Evolutionary conservation across 169 alveolate species (phyloP).

Genomic region (Condylostoma magnum): DNA sequence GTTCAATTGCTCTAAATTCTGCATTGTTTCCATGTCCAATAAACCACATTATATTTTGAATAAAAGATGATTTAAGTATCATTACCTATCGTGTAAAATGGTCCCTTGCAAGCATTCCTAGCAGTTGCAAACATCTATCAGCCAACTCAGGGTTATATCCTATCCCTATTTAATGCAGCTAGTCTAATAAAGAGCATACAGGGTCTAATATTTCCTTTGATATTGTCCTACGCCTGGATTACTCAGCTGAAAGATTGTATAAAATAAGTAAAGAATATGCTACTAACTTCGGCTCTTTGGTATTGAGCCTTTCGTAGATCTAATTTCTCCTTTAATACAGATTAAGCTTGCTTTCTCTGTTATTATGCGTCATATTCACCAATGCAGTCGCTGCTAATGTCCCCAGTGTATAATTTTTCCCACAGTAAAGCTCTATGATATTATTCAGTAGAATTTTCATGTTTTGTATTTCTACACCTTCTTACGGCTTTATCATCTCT

Average conservation of each 20-base stretch:
- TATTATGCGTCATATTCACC: background rate
- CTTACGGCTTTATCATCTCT: background rate
- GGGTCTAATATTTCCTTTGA: background rate
- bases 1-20: no score
- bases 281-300: slow-evolving; percentile 3
- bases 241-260: slow-evolving; percentile 16
- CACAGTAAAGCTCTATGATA: background rate
- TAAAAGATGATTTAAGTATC: no score
- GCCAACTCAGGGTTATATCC: no score
- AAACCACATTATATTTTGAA: no score
- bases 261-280: slow-evolving; percentile 7
- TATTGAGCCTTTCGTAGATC: background rate
- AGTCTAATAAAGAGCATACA: no score
- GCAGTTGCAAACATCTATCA: no score
- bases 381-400: slow-evolving; percentile 28
- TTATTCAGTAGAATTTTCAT: slow-evolving; percentile 14
- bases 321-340: background rate
- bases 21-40: no score
- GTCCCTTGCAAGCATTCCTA: no score
- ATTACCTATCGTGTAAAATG: no score
- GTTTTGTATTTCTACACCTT: background rate
- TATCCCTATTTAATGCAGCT: no score
- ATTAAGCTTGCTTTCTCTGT: slow-evolving; percentile 31
- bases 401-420: slow-evolving; percentile 9
- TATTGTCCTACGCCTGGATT: slow-evolving; percentile 1